Percentiles rank a stretch among this genome's conserved stretches.
phyloP scores from a whole-genome alignment of 2,329 filamentous ascomycete genomes.

The Exophiala xenobiotica region DNA sequence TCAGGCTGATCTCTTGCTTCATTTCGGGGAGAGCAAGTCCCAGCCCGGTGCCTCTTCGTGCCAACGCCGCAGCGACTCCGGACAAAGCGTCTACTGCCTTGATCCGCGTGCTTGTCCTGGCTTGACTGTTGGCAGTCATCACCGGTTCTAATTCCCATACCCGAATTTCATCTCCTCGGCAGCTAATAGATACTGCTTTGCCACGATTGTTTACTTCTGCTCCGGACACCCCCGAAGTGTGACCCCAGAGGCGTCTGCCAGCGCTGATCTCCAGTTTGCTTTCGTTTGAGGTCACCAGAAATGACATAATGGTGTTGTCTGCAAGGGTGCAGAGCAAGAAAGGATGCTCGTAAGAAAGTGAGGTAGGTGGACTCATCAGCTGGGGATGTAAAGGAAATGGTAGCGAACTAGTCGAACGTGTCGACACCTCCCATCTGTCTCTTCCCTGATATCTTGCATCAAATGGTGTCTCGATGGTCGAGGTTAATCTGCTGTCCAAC shows the following conservation, averaged over 20 bases:
- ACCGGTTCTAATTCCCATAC: constrained; percentile 84
- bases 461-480: constrained; percentile 29
- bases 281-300: constrained; percentile 73
- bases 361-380: constrained; percentile 53
- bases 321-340: constrained; percentile 81
- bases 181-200: constrained; percentile 86
- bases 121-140: constrained; percentile 31
- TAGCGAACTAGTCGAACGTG: constrained; percentile 27
- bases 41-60: constrained; percentile 32
- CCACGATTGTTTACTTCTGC: constrained; percentile 81
- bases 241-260: constrained; percentile 80
- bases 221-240: constrained; percentile 84
- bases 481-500: constrained; percentile 20
- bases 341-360: constrained; percentile 73
- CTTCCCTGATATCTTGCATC: constrained; percentile 3
- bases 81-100: constrained; percentile 36
- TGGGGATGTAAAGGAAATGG: constrained; percentile 39
- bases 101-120: constrained; percentile 56
- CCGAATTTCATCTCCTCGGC: constrained; percentile 72
- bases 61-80: constrained; percentile 27
- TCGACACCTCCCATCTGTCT: constrained; percentile 25
- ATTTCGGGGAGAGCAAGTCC: constrained; percentile 39
- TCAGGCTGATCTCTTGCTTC: constrained; percentile 44
- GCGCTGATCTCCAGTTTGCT: constrained; percentile 66
- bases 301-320: constrained; percentile 83